A percentile compares a stretch with the other conserved stretches of the same genome.
phyloP scores from a whole-genome alignment of 768 basidiomycete species.

The Pisolithus tinctorius region DNA sequence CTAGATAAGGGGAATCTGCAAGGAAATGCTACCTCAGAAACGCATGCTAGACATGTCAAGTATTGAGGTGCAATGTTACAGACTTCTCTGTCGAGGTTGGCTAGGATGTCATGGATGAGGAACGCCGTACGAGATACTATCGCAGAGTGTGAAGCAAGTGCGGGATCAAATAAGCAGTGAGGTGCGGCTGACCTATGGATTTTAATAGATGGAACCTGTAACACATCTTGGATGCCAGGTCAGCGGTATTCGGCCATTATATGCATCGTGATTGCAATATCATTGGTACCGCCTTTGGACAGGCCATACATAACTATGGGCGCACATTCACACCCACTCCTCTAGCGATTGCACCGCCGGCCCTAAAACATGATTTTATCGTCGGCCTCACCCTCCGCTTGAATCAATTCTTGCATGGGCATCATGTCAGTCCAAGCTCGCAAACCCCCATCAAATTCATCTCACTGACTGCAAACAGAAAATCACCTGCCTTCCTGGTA shows the following conservation, averaged over 20 bases:
- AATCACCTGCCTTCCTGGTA: constrained; percentile 33
- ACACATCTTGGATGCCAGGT: no score
- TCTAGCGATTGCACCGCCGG: background rate
- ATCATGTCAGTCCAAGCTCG: background rate
- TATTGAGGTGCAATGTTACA: background rate
- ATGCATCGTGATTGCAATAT: no score
- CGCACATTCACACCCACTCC: background rate
- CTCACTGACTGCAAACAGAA: constrained; percentile 17
- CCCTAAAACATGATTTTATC: background rate
- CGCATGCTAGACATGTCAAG: background rate
- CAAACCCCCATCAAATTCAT: background rate
- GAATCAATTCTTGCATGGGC: background rate
- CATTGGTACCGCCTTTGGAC: no score
- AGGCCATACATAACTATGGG: no score
- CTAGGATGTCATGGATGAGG: constrained; percentile 2
- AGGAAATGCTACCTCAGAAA: background rate
- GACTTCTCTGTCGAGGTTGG: constrained; percentile 18
- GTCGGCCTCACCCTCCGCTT: background rate
- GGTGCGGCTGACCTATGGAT: no score
- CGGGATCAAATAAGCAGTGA: background rate
- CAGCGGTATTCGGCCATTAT: background rate
- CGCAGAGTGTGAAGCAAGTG: background rate
- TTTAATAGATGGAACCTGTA: no score
- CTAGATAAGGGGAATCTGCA: constrained; percentile 16
- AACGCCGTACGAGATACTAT: background rate